Evolutionary conservation across 768 basidiomycete genomes (phyloP), one percentile per base, ranked within the genome.

Genomic region (Leccinum variicolor): DNA sequence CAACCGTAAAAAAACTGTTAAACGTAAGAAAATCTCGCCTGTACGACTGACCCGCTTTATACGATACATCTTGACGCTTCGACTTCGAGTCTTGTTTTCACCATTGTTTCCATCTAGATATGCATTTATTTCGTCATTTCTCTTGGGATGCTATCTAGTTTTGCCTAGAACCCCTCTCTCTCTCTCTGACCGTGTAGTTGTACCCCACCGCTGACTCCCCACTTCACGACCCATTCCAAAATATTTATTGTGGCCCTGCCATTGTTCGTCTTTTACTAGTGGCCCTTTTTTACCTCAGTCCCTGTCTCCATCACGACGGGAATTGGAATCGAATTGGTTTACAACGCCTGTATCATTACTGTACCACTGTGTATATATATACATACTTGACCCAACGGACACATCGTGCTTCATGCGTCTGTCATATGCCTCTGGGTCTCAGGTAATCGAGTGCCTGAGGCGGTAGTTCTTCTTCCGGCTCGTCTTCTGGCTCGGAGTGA

Each of bases 101-200:
- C 62, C 52, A 21, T 53, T 53, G 63, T 55, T 55, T 59, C 50
- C 25, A 65, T 70, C 61, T 73, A 74, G 71, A 74, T 70, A 70
- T 73, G 69, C 66, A 66, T 45, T n/a, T 59, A 23, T 58, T 53
- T 29, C 49, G 28, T 56, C 23, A 6, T 33, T 34, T 33, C 36
- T 17, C 33, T 33, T 28, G 14, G 60, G 61, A 69, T 63, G 57
- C 56, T 58, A 65, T 72, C 70, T 70, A 72, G 70, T 65, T 47
- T 62, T 58, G 70, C 64, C 70, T 72, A 71, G 70, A 71, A 58
- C 57, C 36, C n/a, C 10, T 41, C 41, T 39, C 36, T 10, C 2
- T 3, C 17, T n/a, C n/a, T 43, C 41, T 43, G 33, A 52, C 54
- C 54, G 21, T 71, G 69, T 71, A 71, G 53, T 59, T 65, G 63